phyloP scores from a whole-genome alignment of 495 filamentous ascomycete genomes.

The Penicillium fimorum region DNA sequence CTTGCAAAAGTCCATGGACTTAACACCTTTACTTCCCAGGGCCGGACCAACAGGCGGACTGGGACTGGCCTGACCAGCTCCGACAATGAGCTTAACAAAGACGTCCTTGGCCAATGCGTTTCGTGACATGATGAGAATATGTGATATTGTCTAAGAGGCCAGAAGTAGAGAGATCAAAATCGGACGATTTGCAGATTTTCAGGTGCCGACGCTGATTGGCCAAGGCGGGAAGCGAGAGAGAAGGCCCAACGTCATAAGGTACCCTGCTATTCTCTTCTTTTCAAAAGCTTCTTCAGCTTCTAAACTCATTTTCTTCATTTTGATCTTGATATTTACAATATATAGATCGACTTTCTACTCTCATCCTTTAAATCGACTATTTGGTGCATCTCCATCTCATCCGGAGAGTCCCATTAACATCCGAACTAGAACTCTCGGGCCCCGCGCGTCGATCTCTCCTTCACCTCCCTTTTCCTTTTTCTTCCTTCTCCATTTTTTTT shows the following conservation, averaged over 20 bases:
- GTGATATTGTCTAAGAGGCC: background rate
- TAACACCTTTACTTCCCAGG: slow-evolving; percentile 95
- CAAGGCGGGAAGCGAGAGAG: slow-evolving; percentile 22
- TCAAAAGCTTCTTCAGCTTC: background rate
- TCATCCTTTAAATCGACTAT: background rate
- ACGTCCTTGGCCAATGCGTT: slow-evolving; percentile 68
- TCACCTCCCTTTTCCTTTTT: slow-evolving; percentile 24
- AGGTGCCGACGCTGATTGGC: slow-evolving; percentile 24
- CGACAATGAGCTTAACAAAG: slow-evolving; percentile 97
- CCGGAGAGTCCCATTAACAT: slow-evolving; percentile 21
- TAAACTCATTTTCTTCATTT: background rate
- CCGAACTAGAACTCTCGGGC: slow-evolving; percentile 30
- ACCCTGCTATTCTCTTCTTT: background rate
- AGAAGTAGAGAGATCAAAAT: background rate
- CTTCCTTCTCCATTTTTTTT: slow-evolving; percentile 11
- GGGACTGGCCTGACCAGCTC: slow-evolving; percentile 92
- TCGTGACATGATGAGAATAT: slow-evolving; percentile 66
- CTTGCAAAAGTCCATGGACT: slow-evolving; percentile 99
- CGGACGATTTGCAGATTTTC: slow-evolving; percentile 26
- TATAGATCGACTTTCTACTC: background rate
- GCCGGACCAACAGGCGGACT: slow-evolving; percentile 98
- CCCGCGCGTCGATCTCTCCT: slow-evolving; percentile 35
- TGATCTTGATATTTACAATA: background rate
- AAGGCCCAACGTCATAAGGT: slow-evolving; percentile 25
- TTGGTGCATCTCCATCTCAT: background rate